Conservation (phyloP, 2,329 filamentous ascomycete genomes). For the Alternaria burnsii region DNA sequence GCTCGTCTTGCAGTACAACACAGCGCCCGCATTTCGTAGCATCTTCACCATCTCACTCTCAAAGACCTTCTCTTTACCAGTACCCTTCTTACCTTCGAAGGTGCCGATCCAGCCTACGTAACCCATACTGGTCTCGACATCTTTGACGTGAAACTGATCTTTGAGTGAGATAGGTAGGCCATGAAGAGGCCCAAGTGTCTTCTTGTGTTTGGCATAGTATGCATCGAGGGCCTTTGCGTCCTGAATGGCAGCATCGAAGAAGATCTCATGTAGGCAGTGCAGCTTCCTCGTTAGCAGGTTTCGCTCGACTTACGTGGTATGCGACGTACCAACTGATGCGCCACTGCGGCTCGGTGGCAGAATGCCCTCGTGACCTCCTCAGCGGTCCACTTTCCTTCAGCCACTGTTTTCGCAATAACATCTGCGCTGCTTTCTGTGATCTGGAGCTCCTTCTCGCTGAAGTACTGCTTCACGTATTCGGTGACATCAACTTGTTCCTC, state of each 20-base stretch:
- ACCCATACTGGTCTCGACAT: constrained; percentile 62
- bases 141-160: constrained; percentile 60
- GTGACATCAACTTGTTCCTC: constrained; percentile 60
- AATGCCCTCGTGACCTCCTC: constrained; percentile 65
- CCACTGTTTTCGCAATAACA: constrained; percentile 64
- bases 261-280: constrained; percentile 57
- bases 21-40: constrained; percentile 62
- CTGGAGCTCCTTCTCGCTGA: constrained; percentile 62
- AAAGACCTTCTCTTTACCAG: constrained; percentile 60
- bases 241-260: constrained; percentile 57
- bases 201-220: constrained; percentile 44
- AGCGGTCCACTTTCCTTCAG: constrained; percentile 64
- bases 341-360: constrained; percentile 64
- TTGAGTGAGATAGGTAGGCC: constrained; percentile 59
- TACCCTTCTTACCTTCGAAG: constrained; percentile 65
- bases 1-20: constrained; percentile 66
- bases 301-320: background rate
- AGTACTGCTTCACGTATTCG: constrained; percentile 64
- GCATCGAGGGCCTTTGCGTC: constrained; percentile 54
- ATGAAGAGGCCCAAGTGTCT: constrained; percentile 56
- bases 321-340: constrained; percentile 54
- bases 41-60: constrained; percentile 68
- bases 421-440: constrained; percentile 69
- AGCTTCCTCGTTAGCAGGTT: constrained; percentile 7
- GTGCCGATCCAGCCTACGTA: constrained; percentile 72